Base-by-base conservation (phyloP, 2,329 filamentous ascomycete genomes). In the Penicillium sp. region DNA sequence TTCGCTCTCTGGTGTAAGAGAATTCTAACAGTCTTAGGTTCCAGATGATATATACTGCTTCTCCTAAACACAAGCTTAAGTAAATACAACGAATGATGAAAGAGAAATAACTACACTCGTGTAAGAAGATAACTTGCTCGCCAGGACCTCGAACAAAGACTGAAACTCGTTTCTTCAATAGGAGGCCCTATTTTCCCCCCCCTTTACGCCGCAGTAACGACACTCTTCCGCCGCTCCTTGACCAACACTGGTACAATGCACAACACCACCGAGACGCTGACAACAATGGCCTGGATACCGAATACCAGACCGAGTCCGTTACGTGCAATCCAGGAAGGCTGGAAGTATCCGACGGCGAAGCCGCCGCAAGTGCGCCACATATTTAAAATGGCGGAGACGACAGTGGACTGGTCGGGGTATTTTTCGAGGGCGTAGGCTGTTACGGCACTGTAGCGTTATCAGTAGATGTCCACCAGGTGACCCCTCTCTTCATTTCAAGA, bases 351-450 rank as follows among this genome's bases (percentile, higher is more conserved):
- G 20, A 77, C 74, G 0, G 72, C 68, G 38, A 76, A 76, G 1
- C 75, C 75, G n/a, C 75, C 74, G 11, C 71, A 71, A 4, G 74
- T 76, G 6, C 75, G 71, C 74, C 75, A 76, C 65, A 75, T 73
- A 56, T 77, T 77, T 52, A 77, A 64, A 28, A 76, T 76, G 2
- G 73, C 72, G 0, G 69, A 71, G 37, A 76, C 74, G 5, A 67
- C 63, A 1, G 75, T 74, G 1, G 75, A 63, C 43, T 75, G 69
- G 3, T 66, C 59, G 4, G 74, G 75, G 54, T 74, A 76, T 49
- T 73, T 75, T 28, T 77, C 75, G 3, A 77, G 67, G 0, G 66
- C 69, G 59, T 73, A 76, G 15, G 75, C 68, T 0, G 73, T 75
- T n/a, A 77, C 74, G 3, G 73, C 69, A 8, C 69, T 72, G 12